Percentiles rank a stretch among this genome's conserved stretches.
Conservation (phyloP, 202 grass and related monocot species). For the Brachypodium distachyon region DNA sequence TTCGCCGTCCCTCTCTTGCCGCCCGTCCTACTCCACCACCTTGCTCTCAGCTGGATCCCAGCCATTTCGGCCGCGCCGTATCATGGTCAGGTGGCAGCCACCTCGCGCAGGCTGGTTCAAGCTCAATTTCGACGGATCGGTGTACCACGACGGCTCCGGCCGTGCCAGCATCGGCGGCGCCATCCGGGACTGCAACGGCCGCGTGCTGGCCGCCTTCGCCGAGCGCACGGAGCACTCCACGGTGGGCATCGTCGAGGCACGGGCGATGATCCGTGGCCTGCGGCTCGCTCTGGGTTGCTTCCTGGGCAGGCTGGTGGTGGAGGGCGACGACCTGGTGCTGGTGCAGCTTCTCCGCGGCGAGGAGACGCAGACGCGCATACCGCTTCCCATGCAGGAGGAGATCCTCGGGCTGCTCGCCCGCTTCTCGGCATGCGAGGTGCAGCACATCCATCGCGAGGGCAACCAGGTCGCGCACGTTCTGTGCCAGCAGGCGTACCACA, state of each 20-base stretch:
- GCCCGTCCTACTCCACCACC: background rate
- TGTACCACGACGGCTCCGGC: background rate
- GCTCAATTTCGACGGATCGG: background rate
- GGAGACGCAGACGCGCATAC: background rate
- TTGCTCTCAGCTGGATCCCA: background rate
- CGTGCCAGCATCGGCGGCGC: background rate
- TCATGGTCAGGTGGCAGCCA: background rate
- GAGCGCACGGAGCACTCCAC: background rate
- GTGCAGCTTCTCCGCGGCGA: background rate
- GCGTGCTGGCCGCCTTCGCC: background rate
- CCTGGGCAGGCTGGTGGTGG: background rate
- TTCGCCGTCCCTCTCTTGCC: background rate
- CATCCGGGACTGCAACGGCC: background rate
- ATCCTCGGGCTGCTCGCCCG: background rate
- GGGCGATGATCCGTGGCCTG: background rate
- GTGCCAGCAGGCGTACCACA: background rate
- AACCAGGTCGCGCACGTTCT: background rate
- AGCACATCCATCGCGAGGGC: background rate
- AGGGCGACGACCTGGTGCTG: slow-evolving; percentile 1
- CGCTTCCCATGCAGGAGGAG: background rate
- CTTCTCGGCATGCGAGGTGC: background rate
- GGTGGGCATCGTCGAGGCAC: background rate
- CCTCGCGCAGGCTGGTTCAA: background rate
- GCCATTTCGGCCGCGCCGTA: background rate
- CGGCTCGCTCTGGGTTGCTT: background rate